Conservation (phyloP, 352 stramenopile genomes). For the Pythium myriotylum region DNA sequence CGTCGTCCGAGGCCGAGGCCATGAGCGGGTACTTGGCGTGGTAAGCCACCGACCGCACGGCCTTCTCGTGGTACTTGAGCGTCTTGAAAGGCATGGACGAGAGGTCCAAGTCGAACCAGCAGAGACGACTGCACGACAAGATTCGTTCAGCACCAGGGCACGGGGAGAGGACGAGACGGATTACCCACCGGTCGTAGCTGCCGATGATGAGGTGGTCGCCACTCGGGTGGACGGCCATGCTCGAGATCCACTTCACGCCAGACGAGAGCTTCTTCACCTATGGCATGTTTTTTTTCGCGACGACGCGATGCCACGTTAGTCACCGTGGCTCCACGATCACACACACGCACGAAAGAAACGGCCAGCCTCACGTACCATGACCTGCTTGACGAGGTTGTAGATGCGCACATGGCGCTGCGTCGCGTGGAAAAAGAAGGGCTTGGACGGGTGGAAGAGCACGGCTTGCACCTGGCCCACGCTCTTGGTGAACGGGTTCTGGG, state of each 20-base stretch:
- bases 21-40: constrained; percentile 98
- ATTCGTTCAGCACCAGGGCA: not conserved
- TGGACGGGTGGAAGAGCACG: constrained; percentile 97
- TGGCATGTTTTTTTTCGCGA: no score
- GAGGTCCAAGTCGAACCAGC: constrained; percentile 99
- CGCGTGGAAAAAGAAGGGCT: constrained; percentile 99
- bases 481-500: constrained; percentile 97
- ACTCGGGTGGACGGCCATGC: constrained; percentile 97
- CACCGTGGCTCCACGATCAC: constrained; percentile 34
- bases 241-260: constrained; percentile 99
- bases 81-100: constrained; percentile 98
- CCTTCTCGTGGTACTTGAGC: constrained; percentile 99
- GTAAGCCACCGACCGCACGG: constrained; percentile 93
- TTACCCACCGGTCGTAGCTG: constrained; percentile 92
- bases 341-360: constrained; percentile 1
- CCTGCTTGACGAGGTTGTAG: constrained; percentile 99
- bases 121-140: constrained; percentile 71
- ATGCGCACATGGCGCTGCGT: constrained; percentile 98
- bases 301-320: no score
- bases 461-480: constrained; percentile 94
- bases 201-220: constrained; percentile 99
- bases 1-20: constrained; percentile 98
- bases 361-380: constrained; percentile 45
- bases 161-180: not conserved
- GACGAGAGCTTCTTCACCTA: constrained; percentile 97